A percentile compares a stretch with the other conserved stretches of the same genome.
Conservation (phyloP, 1,139 yeast species). For the Debaryomyces subglobosus region DNA sequence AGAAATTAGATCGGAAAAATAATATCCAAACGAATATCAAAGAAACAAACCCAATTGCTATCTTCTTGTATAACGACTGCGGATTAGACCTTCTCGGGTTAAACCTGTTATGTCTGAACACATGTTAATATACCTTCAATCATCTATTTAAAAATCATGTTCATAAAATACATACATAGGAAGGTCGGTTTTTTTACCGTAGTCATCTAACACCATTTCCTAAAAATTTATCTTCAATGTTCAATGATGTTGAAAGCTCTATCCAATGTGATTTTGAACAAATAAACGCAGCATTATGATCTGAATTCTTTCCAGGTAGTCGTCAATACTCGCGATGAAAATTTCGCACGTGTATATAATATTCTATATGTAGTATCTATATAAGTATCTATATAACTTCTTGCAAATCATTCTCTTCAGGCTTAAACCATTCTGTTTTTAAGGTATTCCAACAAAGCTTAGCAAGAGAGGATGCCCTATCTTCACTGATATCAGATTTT, state of each 20-base stretch:
- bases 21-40: slow-evolving; percentile 12
- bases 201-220: slow-evolving; percentile 33
- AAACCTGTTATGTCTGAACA: slow-evolving; percentile 13
- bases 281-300: not conserved
- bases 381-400: slow-evolving; percentile 33
- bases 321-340: slow-evolving; percentile 3
- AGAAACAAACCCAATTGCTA: slow-evolving; percentile 9
- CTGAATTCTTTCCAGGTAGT: not conserved
- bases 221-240: not conserved
- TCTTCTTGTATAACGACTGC: slow-evolving; percentile 9
- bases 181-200: slow-evolving; percentile 48
- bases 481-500: slow-evolving; percentile 42
- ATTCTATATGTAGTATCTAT: slow-evolving; percentile 9
- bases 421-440: slow-evolving; percentile 60
- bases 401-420: slow-evolving; percentile 41
- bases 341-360: slow-evolving; percentile 8
- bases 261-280: not conserved
- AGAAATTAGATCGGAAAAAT: slow-evolving; percentile 8
- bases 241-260: not conserved
- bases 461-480: slow-evolving; percentile 55
- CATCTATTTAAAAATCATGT: not conserved
- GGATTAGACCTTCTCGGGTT: slow-evolving; percentile 11
- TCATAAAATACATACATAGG: slow-evolving; percentile 41
- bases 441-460: slow-evolving; percentile 69
- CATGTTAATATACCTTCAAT: slow-evolving; percentile 12